A percentile compares a stretch with the other conserved stretches of the same genome.
Conservation (phyloP, 2,329 filamentous ascomycete genomes). For the Colletotrichum sp. region DNA sequence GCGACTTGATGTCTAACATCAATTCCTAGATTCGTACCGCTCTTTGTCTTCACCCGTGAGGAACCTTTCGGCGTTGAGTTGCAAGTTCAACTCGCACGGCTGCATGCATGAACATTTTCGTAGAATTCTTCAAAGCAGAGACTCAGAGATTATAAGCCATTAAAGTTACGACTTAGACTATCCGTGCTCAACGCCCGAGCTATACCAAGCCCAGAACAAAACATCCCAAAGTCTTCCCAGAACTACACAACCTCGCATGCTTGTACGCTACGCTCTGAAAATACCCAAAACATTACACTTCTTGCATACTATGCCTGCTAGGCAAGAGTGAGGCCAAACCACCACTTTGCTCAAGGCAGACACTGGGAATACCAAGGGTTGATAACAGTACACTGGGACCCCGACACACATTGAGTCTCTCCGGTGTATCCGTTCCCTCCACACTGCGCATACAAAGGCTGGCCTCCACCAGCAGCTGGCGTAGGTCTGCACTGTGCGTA, state of each 20-base stretch:
- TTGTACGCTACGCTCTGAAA: background rate
- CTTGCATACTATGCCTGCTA: background rate
- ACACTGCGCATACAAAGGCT: constrained; percentile 1
- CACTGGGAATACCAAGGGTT: constrained; percentile 14
- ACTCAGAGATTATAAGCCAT: background rate
- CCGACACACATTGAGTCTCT: background rate
- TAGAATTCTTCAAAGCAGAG: background rate
- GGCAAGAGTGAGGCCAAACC: background rate
- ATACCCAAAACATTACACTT: background rate
- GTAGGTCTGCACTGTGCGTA: constrained; percentile 6
- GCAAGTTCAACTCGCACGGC: background rate
- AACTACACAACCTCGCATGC: background rate
- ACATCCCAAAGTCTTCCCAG: background rate
- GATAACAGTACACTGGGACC: background rate
- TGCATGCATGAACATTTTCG: background rate
- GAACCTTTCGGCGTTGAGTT: too few relatives aligned
- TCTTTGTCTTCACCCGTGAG: background rate
- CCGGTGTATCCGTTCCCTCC: background rate
- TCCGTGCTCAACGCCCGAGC: background rate
- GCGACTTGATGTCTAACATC: background rate
- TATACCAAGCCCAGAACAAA: background rate
- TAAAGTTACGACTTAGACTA: background rate
- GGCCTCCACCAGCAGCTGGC: background rate
- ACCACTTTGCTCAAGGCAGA: background rate
- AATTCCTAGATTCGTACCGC: background rate